Evolutionary conservation across 2,329 filamentous ascomycete genomes (phyloP).

Genomic region (Microdochium bolleyi): DNA sequence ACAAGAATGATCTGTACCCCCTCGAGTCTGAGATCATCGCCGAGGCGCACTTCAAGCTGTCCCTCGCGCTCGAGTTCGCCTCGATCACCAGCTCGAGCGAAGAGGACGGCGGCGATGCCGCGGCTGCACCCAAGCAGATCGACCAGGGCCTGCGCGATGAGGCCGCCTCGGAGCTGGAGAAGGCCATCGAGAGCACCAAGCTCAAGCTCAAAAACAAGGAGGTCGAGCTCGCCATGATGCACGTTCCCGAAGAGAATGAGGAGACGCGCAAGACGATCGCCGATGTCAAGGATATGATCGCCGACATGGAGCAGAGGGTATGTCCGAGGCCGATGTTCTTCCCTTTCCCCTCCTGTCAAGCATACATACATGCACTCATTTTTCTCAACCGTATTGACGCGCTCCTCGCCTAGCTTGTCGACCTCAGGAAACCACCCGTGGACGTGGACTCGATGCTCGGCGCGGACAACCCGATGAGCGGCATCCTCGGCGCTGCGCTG

Average conservation of each 20-base stretch:
- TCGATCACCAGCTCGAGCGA: conserved; percentile 60
- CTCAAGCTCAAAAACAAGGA: conserved; percentile 65
- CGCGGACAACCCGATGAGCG: conserved; percentile 40
- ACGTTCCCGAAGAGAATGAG: conserved; percentile 60
- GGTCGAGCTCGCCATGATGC: conserved; percentile 53
- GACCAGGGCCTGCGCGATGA: conserved; percentile 66
- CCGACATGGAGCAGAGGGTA: conserved; percentile 71
- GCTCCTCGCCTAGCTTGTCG: conserved; percentile 44
- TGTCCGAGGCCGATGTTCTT: conserved; percentile 21
- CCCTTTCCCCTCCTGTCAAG: conserved; percentile 10
- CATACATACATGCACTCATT: conserved; percentile 8
- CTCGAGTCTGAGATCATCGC: conserved; percentile 79
- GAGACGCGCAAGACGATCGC: conserved; percentile 52
- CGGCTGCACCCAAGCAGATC: conserved; percentile 39
- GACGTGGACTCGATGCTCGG: conserved; percentile 48
- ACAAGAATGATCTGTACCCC: conserved; percentile 73
- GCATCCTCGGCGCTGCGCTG: conserved; percentile 55
- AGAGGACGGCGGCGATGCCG: conserved; percentile 26
- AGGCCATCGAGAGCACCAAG: conserved; percentile 65
- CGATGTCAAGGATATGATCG: conserved; percentile 71
- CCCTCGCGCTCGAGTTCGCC: conserved; percentile 87
- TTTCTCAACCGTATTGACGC: background rate
- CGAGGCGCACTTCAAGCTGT: conserved; percentile 94
- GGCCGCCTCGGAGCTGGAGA: conserved; percentile 62
- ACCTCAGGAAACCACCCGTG: conserved; percentile 57